These are phyloP conservation scores for Cyberlindnera meyerae DNA, from an alignment of 805 yeast genomes.

Conservation along the genomic window DNA sequence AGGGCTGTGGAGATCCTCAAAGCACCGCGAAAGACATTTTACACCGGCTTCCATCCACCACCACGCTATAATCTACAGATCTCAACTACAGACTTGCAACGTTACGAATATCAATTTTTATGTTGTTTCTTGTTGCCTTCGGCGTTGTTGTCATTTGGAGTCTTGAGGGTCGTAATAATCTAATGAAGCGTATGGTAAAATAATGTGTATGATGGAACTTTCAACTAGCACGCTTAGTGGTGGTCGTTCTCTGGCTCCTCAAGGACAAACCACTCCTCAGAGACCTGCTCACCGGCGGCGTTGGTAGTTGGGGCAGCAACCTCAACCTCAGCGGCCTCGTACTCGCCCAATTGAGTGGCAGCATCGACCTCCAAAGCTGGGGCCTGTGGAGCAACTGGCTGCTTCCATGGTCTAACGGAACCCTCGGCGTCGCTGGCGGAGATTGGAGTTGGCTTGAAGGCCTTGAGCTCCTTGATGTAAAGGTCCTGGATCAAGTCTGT, in stretches of 20 bases:
- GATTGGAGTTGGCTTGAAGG: conserved; percentile 79
- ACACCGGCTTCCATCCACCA: too few species aligned
- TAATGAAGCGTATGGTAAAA: conserved; percentile 1
- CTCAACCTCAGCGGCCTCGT: conserved; percentile 72
- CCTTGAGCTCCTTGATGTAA: conserved; percentile 81
- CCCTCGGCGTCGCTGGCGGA: conserved; percentile 71
- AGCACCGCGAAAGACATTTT: too few species aligned
- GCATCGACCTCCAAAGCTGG: conserved; percentile 71
- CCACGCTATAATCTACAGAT: too few species aligned
- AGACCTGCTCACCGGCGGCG: conserved; percentile 42
- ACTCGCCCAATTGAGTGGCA: conserved; percentile 59
- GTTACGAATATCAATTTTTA: too few species aligned
- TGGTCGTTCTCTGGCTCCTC: conserved; percentile 58
- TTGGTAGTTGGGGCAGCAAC: conserved; percentile 35
- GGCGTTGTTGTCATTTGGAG: background rate
- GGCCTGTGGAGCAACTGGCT: conserved; percentile 71
- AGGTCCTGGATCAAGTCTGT: conserved; percentile 72
- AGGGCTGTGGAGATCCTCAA: too few species aligned
- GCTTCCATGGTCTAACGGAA: conserved; percentile 75
- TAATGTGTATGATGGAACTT: too few species aligned
- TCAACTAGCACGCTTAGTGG: too few species aligned
- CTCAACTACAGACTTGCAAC: too few species aligned
- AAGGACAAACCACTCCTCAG: conserved; percentile 73
- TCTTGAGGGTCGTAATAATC: background rate
- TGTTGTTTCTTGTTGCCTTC: background rate